Conservation (phyloP, 2,329 filamentous ascomycete species). For the Chrysoporthe austroafricana region DNA sequence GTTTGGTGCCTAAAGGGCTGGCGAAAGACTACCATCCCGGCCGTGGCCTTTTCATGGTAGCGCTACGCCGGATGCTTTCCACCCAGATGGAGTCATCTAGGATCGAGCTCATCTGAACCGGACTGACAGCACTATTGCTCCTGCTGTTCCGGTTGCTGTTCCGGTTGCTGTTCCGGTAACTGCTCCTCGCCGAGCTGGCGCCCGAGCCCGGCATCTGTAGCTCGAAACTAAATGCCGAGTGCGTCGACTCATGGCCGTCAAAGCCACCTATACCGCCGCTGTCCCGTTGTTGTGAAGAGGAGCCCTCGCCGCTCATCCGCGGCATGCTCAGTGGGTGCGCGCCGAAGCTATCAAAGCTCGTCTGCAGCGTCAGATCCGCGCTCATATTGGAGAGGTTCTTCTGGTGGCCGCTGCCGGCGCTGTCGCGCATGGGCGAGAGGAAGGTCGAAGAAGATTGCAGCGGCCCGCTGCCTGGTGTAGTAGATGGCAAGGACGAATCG, state of each 20-base stretch:
- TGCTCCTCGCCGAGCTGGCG: conserved; percentile 31
- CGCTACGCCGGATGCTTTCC: conserved; percentile 86
- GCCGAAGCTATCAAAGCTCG: conserved; percentile 35
- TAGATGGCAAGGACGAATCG: conserved; percentile 24
- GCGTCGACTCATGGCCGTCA: conserved; percentile 45
- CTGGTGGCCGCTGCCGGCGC: conserved; percentile 39
- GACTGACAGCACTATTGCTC: conserved; percentile 71
- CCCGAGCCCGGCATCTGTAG: conserved; percentile 50
- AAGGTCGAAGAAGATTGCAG: conserved; percentile 35
- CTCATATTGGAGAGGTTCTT: conserved; percentile 48
- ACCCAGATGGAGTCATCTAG: conserved; percentile 92
- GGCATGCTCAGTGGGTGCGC: conserved; percentile 60
- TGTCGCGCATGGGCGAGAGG: conserved; percentile 41
- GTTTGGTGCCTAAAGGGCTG: conserved; percentile 23
- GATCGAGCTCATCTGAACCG: conserved; percentile 79
- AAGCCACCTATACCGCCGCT: conserved; percentile 26
- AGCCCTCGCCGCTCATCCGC: conserved; percentile 41
- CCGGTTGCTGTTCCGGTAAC: conserved; percentile 57
- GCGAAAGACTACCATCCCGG: conserved; percentile 29
- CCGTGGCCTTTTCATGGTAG: conserved; percentile 61
- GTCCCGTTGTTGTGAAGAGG: conserved; percentile 40
- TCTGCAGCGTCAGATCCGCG: conserved; percentile 48
- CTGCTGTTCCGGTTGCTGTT: conserved; percentile 57
- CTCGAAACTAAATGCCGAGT: conserved; percentile 63
- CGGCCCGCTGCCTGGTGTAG: conserved; percentile 31